Conservation (phyloP, 2,329 filamentous ascomycete species). For the Aspergillus proliferans region DNA sequence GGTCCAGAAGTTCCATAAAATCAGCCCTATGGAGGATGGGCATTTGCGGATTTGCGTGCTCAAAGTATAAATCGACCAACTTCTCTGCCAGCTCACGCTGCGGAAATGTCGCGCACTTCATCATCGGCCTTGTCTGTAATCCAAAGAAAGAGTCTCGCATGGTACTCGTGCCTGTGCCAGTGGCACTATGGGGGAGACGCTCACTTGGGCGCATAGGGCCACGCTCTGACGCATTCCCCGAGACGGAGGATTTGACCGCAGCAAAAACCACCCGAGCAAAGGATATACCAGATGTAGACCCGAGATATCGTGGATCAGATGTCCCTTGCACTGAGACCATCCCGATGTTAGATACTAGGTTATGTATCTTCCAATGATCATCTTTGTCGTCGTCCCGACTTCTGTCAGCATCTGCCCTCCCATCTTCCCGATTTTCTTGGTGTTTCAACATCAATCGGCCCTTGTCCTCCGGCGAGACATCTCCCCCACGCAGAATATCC, state of each 20-base stretch:
- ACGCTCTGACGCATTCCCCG: conserved; percentile 56
- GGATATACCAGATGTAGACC: conserved; percentile 82
- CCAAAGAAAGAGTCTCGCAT: conserved; percentile 97
- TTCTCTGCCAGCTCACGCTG: conserved; percentile 65
- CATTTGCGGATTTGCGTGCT: conserved; percentile 93
- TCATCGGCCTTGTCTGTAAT: conserved; percentile 82
- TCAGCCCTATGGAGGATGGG: conserved; percentile 83
- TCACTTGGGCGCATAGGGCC: conserved; percentile 56
- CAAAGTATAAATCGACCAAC: conserved; percentile 80
- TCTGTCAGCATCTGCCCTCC: conserved; percentile 17
- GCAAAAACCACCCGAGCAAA: conserved; percentile 93
- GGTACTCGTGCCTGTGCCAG: conserved; percentile 60
- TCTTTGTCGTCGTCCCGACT: conserved; percentile 38
- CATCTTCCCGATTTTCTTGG: conserved; percentile 7
- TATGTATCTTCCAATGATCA: conserved; percentile 57
- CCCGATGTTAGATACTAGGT: conserved; percentile 62
- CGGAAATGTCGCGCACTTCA: conserved; percentile 79
- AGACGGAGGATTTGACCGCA: conserved; percentile 73
- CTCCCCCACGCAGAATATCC: neutral
- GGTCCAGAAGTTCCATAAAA: conserved; percentile 82
- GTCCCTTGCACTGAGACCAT: conserved; percentile 73
- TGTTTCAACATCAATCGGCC: conserved; percentile 1
- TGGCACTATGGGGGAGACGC: conserved; percentile 43
- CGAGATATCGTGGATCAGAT: conserved; percentile 73
- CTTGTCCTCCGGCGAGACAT: neutral